phyloP scores from a whole-genome alignment of 345 rosid species.

The Citrus trifoliata region DNA sequence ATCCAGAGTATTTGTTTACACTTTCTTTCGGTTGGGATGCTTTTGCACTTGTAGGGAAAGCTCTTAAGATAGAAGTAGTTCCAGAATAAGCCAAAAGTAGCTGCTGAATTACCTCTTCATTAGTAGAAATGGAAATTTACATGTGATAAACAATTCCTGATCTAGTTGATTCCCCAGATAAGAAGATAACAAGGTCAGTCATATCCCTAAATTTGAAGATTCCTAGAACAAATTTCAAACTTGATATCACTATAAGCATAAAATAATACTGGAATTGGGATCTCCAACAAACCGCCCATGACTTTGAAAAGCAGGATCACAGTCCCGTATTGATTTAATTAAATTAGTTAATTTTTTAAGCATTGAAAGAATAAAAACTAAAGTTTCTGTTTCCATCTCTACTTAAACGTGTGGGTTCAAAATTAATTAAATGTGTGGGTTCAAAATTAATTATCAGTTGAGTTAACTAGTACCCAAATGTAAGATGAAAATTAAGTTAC shows the following conservation, averaged over 20 bases:
- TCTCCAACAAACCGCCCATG: neutral
- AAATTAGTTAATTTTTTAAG: no score
- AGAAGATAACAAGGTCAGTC: neutral
- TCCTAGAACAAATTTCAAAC: neutral
- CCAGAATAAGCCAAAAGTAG: neutral
- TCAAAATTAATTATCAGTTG: neutral
- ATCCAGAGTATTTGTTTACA: no score
- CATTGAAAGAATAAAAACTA: neutral
- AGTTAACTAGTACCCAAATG: neutral
- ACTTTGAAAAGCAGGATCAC: neutral
- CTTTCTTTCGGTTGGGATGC: neutral
- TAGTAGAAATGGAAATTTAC: neutral
- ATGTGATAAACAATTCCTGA: conserved; percentile 2
- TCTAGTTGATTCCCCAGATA: conserved; percentile 9
- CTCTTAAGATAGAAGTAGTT: neutral
- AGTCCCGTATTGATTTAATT: neutral
- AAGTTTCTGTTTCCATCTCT: neutral
- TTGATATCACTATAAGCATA: neutral
- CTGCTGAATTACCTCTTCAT: neutral
- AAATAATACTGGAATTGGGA: neutral
- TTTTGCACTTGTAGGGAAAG: neutral
- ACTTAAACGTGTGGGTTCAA: neutral
- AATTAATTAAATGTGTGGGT: neutral
- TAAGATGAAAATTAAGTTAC: neutral
- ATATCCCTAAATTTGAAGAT: conserved; percentile 8